These are phyloP conservation scores for Primulina tabacum DNA, from an alignment of 257 asterid species.

Conservation along the genomic window DNA sequence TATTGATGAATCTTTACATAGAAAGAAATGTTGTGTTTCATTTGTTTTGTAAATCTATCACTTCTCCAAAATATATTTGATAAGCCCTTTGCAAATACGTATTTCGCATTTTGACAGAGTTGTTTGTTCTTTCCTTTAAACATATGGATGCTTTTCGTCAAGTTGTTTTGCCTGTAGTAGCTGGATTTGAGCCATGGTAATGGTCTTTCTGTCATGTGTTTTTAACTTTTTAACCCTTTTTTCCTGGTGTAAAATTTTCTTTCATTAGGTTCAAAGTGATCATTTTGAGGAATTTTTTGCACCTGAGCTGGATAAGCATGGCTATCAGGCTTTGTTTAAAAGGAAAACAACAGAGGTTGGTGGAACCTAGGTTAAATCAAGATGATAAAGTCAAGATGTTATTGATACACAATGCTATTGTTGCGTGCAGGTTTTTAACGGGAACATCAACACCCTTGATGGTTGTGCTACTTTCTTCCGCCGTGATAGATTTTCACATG, in stretches of 20 bases:
- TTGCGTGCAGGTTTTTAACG: conserved; percentile 59
- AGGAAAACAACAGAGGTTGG: conserved; percentile 86
- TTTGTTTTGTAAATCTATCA: too few species aligned
- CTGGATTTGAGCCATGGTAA: not conserved
- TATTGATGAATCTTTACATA: not conserved
- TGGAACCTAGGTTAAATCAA: conserved; percentile 19
- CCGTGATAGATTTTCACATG: conserved; percentile 90
- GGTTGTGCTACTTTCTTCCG: conserved; percentile 99
- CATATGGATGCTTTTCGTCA: not conserved
- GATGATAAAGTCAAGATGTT: conserved; percentile 18
- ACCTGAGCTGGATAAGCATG: conserved; percentile 97
- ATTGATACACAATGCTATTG: conserved; percentile 19
- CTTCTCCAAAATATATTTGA: too few species aligned
- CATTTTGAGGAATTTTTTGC: conserved; percentile 91
- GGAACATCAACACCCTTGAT: conserved; percentile 54
- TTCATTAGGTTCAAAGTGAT: conserved; percentile 78
- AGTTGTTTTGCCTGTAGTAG: not conserved
- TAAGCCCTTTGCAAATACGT: not conserved
- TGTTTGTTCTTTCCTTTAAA: not conserved
- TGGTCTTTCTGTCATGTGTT: not conserved
- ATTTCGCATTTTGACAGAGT: not conserved
- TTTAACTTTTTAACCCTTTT: not conserved
- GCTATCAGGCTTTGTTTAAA: conserved; percentile 83
- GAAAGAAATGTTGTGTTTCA: not conserved
- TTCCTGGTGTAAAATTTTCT: conserved; percentile 7